Conservation (phyloP, 75 land plant genomes). For the Pinus taeda region DNA sequence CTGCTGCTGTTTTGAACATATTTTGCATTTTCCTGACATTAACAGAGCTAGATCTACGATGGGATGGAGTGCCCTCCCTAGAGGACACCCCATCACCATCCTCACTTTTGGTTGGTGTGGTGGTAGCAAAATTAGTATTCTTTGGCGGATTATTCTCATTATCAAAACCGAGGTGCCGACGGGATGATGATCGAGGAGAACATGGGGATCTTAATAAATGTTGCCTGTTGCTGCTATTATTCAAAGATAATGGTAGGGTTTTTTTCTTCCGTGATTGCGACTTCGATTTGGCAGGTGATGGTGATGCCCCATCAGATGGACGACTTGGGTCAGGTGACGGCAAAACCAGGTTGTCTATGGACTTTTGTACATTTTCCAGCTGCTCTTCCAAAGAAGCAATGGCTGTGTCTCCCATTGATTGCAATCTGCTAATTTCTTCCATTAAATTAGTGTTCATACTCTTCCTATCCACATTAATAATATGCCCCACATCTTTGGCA, state of each 20-base stretch:
- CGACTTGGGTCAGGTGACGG: constrained; percentile 41
- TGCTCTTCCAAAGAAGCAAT: constrained; percentile 85
- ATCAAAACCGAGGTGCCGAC: constrained; percentile 30
- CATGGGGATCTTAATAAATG: constrained; percentile 53
- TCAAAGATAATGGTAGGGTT: constrained; percentile 33
- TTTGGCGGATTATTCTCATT: constrained; percentile 62
- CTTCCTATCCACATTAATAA: constrained; percentile 12
- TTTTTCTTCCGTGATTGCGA: constrained; percentile 37
- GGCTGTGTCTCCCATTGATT: constrained; percentile 55
- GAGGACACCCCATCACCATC: constrained; percentile 63
- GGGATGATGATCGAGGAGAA: constrained; percentile 50
- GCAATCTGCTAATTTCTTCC: constrained; percentile 76
- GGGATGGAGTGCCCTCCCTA: constrained; percentile 60
- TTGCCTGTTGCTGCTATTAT: constrained; percentile 33
- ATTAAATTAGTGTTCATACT: constrained; percentile 57
- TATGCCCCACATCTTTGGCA: constrained; percentile 26
- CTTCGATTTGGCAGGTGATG: constrained; percentile 18
- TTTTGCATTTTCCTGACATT: constrained; percentile 96
- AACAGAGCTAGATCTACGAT: constrained; percentile 82
- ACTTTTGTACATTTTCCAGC: constrained; percentile 94
- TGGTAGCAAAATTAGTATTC: constrained; percentile 13
- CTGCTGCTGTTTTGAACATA: constrained; percentile 98
- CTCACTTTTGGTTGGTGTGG: constrained; percentile 51
- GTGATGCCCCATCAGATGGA: constrained; percentile 12
- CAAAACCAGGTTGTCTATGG: constrained; percentile 81